Percentiles rank a stretch among this genome's conserved stretches.
Evolutionary conservation across 176 grass and related monocot species (phyloP).

Genomic region (Aegilops speltoides): DNA sequence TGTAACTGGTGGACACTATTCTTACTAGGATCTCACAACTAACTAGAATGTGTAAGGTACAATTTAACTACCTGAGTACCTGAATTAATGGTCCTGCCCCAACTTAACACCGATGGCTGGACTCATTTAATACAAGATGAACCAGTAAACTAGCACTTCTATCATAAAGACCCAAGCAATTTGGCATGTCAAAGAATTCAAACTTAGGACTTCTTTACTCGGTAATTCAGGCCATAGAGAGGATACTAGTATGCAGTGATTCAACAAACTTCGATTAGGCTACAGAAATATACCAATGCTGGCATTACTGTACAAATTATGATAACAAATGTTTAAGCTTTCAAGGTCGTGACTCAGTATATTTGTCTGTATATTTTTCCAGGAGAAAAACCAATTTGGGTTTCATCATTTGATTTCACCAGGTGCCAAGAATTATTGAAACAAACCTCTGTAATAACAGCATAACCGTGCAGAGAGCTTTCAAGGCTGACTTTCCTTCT

Average conservation of each 20-base stretch:
- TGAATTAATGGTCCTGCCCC: not conserved
- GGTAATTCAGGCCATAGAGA: constrained; percentile 7
- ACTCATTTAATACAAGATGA: not conserved
- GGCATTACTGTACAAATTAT: not conserved
- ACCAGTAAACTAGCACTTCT: not conserved
- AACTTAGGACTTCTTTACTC: not conserved
- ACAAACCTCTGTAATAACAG: constrained; percentile 78
- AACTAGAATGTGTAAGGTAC: constrained; percentile 11
- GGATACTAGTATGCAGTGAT: not conserved
- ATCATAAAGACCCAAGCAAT: constrained; percentile 11
- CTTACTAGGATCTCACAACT: not conserved
- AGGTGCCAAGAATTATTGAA: constrained; percentile 25
- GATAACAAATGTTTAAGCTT: not conserved
- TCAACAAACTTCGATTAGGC: constrained; percentile 2
- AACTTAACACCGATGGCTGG: not conserved
- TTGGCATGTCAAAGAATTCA: not conserved
- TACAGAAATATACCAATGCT: not conserved
- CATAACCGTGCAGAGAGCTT: constrained; percentile 81
- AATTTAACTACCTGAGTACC: constrained; percentile 8
- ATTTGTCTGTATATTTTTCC: not conserved
- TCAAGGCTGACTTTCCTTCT: constrained; percentile 61
- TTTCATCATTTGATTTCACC: constrained; percentile 13
- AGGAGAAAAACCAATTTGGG: not conserved
- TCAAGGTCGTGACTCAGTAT: constrained; percentile 5
- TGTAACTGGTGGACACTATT: not conserved